A percentile compares a stretch with the other conserved stretches of the same genome.
phyloP scores from a whole-genome alignment of 164 flowering plant species.

The Kingdonia uniflora region DNA sequence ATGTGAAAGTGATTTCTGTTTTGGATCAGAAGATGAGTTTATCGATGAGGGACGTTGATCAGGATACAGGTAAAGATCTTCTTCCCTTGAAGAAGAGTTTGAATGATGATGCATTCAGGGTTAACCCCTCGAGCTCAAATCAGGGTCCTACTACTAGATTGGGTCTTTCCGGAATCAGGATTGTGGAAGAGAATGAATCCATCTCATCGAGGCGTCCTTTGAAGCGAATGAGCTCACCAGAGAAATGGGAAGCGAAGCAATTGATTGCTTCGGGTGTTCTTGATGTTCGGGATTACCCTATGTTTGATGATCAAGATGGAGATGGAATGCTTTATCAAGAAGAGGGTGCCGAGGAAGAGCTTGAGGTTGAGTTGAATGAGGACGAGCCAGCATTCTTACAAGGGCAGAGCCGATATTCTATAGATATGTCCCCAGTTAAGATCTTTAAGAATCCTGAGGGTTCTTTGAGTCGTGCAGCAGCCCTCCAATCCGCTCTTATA shows the following conservation, averaged over 20 bases:
- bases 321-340: conserved; percentile 71
- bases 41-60: conserved; percentile 95
- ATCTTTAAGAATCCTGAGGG: conserved; percentile 96
- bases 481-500: conserved; percentile 82
- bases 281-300: conserved; percentile 55
- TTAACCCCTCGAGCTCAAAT: conserved; percentile 42
- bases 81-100: conserved; percentile 62
- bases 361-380: conserved; percentile 89
- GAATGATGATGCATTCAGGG: conserved; percentile 42
- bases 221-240: conserved; percentile 93
- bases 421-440: conserved; percentile 92
- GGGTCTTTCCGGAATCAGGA: conserved; percentile 72
- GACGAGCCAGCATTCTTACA: conserved; percentile 86
- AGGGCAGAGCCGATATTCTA: conserved; percentile 73
- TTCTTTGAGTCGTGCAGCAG: conserved; percentile 91
- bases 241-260: conserved; percentile 92
- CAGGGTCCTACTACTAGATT: conserved; percentile 44
- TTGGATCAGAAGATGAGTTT: conserved; percentile 71
- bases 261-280: conserved; percentile 81
- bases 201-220: conserved; percentile 61
- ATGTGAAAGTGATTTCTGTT: conserved; percentile 72
- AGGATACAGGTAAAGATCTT: conserved; percentile 69
- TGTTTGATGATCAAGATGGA: conserved; percentile 66
- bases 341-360: conserved; percentile 93
- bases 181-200: conserved; percentile 49